phyloP scores from a whole-genome alignment of 257 asterid species.

The Nemophila menziesii region DNA sequence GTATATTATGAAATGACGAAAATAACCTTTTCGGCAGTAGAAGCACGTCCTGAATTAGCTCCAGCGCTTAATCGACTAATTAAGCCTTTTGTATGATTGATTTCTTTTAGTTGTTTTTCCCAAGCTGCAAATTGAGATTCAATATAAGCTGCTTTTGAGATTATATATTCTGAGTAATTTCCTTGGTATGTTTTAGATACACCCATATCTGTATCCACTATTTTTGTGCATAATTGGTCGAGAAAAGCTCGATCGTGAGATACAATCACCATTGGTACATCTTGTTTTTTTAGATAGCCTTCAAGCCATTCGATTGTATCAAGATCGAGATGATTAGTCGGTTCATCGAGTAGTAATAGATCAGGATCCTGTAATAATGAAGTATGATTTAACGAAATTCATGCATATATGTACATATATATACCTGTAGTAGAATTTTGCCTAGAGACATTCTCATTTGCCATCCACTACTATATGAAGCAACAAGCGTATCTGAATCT shows the following conservation, averaged over 20 bases:
- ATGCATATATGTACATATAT: no score
- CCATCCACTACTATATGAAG: conserved; percentile 98
- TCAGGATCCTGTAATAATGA: conserved; percentile 91
- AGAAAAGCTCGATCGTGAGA: conserved; percentile 98
- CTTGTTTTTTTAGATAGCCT: conserved; percentile 84
- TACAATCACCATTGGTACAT: conserved; percentile 96
- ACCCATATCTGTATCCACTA: conserved; percentile 96
- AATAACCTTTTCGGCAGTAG: conserved; percentile 75
- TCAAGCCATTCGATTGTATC: conserved; percentile 98
- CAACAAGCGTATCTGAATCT: conserved; percentile 89
- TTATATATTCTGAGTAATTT: conserved; percentile 64
- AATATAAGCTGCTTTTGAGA: conserved; percentile 68
- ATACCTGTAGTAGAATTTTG: conserved; percentile 91
- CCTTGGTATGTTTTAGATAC: conserved; percentile 81
- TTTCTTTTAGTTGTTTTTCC: conserved; percentile 96
- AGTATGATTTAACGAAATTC: no score
- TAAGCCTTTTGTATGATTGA: conserved; percentile 64
- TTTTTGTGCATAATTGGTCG: conserved; percentile 88
- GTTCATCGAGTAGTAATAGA: conserved; percentile 85
- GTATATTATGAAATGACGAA: background rate
- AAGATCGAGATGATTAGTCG: conserved; percentile 96
- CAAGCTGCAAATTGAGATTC: conserved; percentile 89
- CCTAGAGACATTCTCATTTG: conserved; percentile 99
- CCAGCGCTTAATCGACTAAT: conserved; percentile 85
- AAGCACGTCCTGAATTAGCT: conserved; percentile 97